Percentiles rank a stretch among this genome's conserved stretches.
Evolutionary conservation across 2,329 filamentous ascomycete genomes (phyloP).

Genomic region (Microcyclospora pomicola): DNA sequence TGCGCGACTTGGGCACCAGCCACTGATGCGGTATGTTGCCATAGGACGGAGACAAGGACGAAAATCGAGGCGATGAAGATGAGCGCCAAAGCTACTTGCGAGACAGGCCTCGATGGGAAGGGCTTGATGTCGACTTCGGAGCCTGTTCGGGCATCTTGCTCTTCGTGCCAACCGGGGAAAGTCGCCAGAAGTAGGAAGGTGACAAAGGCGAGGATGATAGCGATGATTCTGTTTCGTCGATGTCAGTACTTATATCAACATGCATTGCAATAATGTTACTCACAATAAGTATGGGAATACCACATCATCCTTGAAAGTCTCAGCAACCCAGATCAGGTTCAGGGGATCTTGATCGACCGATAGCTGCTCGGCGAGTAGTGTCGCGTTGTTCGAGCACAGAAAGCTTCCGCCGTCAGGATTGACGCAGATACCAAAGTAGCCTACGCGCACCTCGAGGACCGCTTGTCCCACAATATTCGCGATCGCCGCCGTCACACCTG

Average conservation of each 20-base stretch:
- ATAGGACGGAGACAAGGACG: constrained; percentile 54
- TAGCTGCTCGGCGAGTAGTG: constrained; percentile 77
- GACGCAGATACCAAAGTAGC: constrained; percentile 96
- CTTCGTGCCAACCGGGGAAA: constrained; percentile 95
- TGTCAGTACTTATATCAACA: constrained; percentile 7
- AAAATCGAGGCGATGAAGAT: constrained; percentile 63
- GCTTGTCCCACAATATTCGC: constrained; percentile 79
- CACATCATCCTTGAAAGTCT: constrained; percentile 96
- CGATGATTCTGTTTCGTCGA: constrained; percentile 58
- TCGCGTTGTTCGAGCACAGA: constrained; percentile 95
- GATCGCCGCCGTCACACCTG: constrained; percentile 72
- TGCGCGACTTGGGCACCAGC: constrained; percentile 87
- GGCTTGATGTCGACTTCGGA: constrained; percentile 85
- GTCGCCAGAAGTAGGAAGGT: constrained; percentile 90
- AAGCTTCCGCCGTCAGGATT: constrained; percentile 81
- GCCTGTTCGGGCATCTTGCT: constrained; percentile 59
- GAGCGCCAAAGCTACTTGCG: constrained; percentile 81
- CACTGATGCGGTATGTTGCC: constrained; percentile 94
- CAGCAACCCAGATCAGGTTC: constrained; percentile 92
- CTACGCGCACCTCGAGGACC: constrained; percentile 76
- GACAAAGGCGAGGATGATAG: constrained; percentile 87
- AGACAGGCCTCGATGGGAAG: constrained; percentile 83
- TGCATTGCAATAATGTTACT: constrained; percentile 23
- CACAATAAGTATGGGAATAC: constrained; percentile 95
- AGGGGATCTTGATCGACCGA: constrained; percentile 85